Conservation (phyloP, 805 yeast species). For the Ogataea sp. region DNA sequence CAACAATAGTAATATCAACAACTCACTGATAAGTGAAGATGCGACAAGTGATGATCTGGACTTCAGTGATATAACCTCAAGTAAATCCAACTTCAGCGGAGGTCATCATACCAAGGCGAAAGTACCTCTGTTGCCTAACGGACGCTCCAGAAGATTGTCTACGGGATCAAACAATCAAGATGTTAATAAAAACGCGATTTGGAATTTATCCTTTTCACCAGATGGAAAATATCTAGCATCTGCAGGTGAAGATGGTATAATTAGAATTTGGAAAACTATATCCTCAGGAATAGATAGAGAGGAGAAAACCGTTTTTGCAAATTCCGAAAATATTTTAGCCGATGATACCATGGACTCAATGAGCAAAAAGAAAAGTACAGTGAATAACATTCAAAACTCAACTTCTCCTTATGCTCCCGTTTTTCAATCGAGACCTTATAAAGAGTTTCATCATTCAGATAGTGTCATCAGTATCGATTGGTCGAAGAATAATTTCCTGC, state of each 20-base stretch:
- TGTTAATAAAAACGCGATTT: slow-evolving; percentile 41
- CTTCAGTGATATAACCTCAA: slow-evolving; percentile 16
- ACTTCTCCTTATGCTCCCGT: slow-evolving; percentile 55
- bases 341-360: not conserved
- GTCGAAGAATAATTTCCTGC: slow-evolving; percentile 77
- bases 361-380: slow-evolving; percentile 10
- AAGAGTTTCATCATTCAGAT: slow-evolving; percentile 51
- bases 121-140: no score
- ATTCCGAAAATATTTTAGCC: not conserved
- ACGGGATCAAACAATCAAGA: slow-evolving; percentile 11
- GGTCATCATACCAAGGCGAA: no score
- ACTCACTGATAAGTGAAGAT: not conserved
- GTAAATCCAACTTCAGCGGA: not conserved
- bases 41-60: slow-evolving; percentile 7
- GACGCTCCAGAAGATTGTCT: slow-evolving; percentile 10
- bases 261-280: slow-evolving; percentile 75
- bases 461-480: slow-evolving; percentile 75
- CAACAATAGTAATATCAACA: not conserved
- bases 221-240: slow-evolving; percentile 83
- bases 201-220: slow-evolving; percentile 61
- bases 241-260: slow-evolving; percentile 67
- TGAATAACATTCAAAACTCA: slow-evolving; percentile 4
- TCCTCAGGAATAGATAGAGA: slow-evolving; percentile 60
- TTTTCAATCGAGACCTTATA: slow-evolving; percentile 58
- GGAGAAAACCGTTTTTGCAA: not conserved